Percentiles rank a stretch among this genome's conserved stretches.
These are phyloP conservation scores for Amylostereum areolatum DNA, from an alignment of 1,284 basidiomycete species.

Conservation along the genomic window DNA sequence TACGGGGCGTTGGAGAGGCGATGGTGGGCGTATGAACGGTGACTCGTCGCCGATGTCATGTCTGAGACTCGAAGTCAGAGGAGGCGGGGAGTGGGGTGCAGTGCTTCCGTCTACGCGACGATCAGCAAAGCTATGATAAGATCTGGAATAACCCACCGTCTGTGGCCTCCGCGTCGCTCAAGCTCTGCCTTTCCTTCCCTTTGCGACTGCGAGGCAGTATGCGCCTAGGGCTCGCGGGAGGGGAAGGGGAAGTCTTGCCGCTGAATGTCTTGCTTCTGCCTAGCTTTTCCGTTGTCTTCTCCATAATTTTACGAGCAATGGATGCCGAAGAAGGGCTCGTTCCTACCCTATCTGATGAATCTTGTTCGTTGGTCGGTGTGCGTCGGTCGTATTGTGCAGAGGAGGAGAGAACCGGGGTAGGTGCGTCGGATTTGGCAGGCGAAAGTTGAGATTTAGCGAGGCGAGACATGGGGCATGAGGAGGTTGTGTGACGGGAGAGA, in stretches of 20 bases:
- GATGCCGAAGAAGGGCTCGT: conserved; percentile 9
- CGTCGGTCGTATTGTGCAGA: too few species aligned
- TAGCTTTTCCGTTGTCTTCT: conserved; percentile 51
- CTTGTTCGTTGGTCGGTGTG: conserved; percentile 1
- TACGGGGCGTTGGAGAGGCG: conserved; percentile 42
- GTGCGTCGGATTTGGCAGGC: too few species aligned
- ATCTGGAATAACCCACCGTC: too few species aligned
- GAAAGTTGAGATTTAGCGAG: too few species aligned
- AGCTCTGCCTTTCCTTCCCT: conserved; percentile 40
- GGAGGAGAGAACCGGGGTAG: too few species aligned
- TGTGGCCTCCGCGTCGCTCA: conserved; percentile 26
- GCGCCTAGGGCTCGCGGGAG: conserved; percentile 38
- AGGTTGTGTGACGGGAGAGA: too few species aligned
- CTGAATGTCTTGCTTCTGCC: conserved; percentile 37
- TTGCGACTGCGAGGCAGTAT: conserved; percentile 52
- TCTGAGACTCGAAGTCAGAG: conserved; percentile 5
- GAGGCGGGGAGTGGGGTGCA: conserved; percentile 6
- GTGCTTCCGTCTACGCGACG: not conserved
- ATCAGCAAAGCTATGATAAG: not conserved
- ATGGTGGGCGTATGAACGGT: conserved; percentile 70
- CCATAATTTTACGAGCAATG: conserved; percentile 41
- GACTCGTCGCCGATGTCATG: conserved; percentile 49
- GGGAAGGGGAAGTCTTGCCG: conserved; percentile 17
- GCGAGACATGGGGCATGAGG: too few species aligned
- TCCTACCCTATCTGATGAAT: too few species aligned